A percentile compares a stretch with the other conserved stretches of the same genome.
These are phyloP conservation scores for Dactylis glomerata DNA, from an alignment of 176 grass and related monocot genomes.

Conservation along the genomic window DNA sequence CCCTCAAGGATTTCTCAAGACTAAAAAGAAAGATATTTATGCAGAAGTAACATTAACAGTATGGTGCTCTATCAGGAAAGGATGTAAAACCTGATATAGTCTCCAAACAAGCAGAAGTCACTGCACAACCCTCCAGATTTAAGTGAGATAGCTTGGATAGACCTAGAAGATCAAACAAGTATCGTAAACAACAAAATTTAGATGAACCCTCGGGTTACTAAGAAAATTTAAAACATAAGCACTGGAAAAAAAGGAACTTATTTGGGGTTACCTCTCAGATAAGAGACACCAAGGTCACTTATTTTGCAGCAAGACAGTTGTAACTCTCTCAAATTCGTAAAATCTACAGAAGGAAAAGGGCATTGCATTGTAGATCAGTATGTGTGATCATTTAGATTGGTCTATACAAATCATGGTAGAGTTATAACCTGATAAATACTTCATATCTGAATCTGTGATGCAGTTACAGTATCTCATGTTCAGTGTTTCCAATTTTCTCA, in stretches of 20 bases:
- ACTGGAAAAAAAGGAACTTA: slow-evolving; percentile 8
- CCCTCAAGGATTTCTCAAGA: background rate
- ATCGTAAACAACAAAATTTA: slow-evolving; percentile 4
- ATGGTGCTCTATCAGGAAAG: background rate
- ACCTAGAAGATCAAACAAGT: slow-evolving; percentile 40
- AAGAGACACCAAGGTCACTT: slow-evolving; percentile 69
- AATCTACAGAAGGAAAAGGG: slow-evolving; percentile 45
- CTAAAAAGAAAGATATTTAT: background rate
- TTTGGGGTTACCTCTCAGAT: slow-evolving; percentile 67
- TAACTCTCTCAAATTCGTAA: slow-evolving; percentile 74
- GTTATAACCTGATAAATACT: slow-evolving; percentile 72
- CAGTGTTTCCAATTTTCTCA: slow-evolving; percentile 83
- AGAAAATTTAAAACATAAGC: background rate
- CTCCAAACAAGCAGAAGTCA: slow-evolving; percentile 87
- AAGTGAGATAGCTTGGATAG: slow-evolving; percentile 67
- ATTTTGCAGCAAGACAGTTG: slow-evolving; percentile 86
- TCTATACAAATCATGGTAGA: slow-evolving; percentile 1
- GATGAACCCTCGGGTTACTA: background rate
- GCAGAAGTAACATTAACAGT: background rate
- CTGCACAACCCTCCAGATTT: slow-evolving; percentile 77
- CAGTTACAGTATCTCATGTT: slow-evolving; percentile 89
- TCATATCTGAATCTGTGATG: slow-evolving; percentile 92
- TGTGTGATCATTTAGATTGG: slow-evolving; percentile 2
- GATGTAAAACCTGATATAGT: slow-evolving; percentile 74
- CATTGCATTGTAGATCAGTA: slow-evolving; percentile 13